Evolutionary conservation across 148 eudicot species (phyloP), one percentile per base, ranked within the genome.

Genomic region (Agrostemma githago): DNA sequence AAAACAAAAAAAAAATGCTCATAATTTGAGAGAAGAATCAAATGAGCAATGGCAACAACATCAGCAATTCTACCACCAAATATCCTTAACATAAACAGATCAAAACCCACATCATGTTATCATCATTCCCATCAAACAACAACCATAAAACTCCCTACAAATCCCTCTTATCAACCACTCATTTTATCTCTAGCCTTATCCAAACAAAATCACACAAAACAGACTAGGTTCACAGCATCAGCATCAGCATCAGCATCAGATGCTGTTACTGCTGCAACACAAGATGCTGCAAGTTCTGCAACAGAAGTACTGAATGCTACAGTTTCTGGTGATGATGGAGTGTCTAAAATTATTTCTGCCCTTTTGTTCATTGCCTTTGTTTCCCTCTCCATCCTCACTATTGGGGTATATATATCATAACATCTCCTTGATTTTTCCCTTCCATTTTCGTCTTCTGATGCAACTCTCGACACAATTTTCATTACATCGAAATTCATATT

Each of bases 311-410:
- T 71, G n/a, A 16, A 48, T 72, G 53, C 79, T 0, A 63, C 79
- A 34, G 26, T 69, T 70, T 15, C 61, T 37, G 75, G 71, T 3
- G 70, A 20, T 70, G 75, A 77, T 51, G 64, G 63, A 3, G 75
- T 40, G 6, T 71, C 74, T 15, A 4, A 54, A 11, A 26, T 77
- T 6, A 71, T 77, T 62, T 77, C 79, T 37, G 19, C 21, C 40
- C 79, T 77, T 71, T 64, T 77, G 70, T 71, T 77, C 70, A 71
- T 71, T 71, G 79, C 79, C 15, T 77, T 77, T 64, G 16, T 71
- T 71, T 61, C 69, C 17, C 75, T 77, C 7, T 62, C 75, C 3
- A 21, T 77, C 17, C 75, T 77, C 54, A 77, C 79, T 14, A 64
- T 77, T 71, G 79, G 79, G 75, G 79, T 77, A 77, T 15, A 77